Evolutionary conservation across 1,139 yeast genomes (phyloP).

Genomic region (Nadsonia starkeyi-henricii): DNA sequence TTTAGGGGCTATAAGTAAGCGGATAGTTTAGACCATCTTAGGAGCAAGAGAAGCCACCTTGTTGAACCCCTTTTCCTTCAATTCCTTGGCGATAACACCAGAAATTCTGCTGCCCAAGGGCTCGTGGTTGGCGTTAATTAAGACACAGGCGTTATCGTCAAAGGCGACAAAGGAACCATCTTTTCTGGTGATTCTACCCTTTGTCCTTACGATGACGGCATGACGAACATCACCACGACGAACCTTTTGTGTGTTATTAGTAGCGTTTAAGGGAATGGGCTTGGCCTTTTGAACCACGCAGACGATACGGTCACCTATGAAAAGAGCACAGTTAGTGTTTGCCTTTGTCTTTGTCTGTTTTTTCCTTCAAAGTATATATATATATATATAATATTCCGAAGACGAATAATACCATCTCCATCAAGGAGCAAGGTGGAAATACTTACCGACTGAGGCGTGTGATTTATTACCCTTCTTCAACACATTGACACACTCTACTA

Average conservation of each 20-base stretch:
- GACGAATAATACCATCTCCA: too few species aligned
- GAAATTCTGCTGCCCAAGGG: constrained; percentile 92
- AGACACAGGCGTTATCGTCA: constrained; percentile 95
- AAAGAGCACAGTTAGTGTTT: not conserved
- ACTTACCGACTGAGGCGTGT: constrained; percentile 60
- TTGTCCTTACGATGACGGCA: constrained; percentile 90
- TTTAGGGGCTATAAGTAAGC: too few species aligned
- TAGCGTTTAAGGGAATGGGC: constrained; percentile 47
- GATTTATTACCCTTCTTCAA: constrained; percentile 76
- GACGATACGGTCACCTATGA: constrained; percentile 58
- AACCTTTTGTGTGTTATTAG: constrained; percentile 44
- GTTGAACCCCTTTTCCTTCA: constrained; percentile 69
- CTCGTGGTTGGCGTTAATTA: constrained; percentile 82
- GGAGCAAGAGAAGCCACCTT: constrained; percentile 89
- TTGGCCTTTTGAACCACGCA: constrained; percentile 90
- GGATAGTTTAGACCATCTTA: constrained; percentile 43
- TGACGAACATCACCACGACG: constrained; percentile 93
- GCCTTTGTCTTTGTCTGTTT: not conserved
- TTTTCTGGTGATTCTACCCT: constrained; percentile 67
- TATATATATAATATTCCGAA: too few species aligned
- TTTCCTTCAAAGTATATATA: too few species aligned
- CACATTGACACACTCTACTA: constrained; percentile 93
- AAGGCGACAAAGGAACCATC: constrained; percentile 83
- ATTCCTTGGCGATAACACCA: constrained; percentile 84
- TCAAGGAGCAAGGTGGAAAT: too few species aligned